Percentiles rank a stretch among this genome's conserved stretches.
These are phyloP conservation scores for Ceratocystis albifundus DNA, from an alignment of 2,329 filamentous ascomycete species.

Conservation along the genomic window DNA sequence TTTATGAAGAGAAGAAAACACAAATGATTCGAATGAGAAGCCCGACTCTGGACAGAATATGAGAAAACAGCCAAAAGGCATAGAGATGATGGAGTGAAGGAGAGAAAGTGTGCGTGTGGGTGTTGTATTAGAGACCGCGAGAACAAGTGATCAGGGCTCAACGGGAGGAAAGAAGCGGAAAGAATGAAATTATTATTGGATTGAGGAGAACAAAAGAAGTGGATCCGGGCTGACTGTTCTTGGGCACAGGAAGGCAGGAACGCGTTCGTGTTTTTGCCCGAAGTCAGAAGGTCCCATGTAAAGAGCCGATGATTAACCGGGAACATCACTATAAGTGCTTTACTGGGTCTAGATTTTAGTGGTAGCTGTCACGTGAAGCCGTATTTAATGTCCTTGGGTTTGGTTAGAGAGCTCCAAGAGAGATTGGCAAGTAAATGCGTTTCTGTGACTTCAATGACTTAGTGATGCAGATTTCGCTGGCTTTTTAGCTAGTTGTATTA, in stretches of 20 bases:
- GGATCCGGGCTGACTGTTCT: background rate
- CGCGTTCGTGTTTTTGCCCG: slow-evolving; percentile 10
- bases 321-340: background rate
- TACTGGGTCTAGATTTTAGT: background rate
- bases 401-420: too few relatives aligned
- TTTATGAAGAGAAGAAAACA: too few relatives aligned
- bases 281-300: background rate
- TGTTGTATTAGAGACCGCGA: too few relatives aligned
- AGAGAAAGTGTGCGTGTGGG: background rate
- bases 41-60: background rate
- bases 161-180: background rate
- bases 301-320: background rate
- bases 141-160: background rate
- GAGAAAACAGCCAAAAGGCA: background rate
- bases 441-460: too few relatives aligned
- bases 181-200: background rate
- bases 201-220: background rate
- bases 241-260: background rate
- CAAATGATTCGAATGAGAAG: background rate
- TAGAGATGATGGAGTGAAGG: background rate
- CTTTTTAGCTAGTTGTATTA: too few relatives aligned
- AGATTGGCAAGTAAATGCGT: too few relatives aligned
- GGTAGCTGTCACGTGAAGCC: background rate
- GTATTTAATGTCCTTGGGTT: too few relatives aligned
- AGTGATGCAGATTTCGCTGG: too few relatives aligned